Evolutionary conservation across 345 rosid genomes (phyloP).

Genomic region (Punica granatum): DNA sequence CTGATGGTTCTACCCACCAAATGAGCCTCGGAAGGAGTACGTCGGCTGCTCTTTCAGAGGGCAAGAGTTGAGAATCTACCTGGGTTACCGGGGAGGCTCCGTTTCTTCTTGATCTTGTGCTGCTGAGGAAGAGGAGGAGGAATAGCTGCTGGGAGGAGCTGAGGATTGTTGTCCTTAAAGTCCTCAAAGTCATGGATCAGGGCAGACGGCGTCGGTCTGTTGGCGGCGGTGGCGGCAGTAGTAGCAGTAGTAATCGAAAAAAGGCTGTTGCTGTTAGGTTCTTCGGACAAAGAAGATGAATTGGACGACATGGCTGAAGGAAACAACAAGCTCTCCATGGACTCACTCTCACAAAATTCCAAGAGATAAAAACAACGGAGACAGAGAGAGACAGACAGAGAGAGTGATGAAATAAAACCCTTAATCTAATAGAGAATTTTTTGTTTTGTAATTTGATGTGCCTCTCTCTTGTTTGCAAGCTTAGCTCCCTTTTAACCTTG

Average conservation of each 20-base stretch:
- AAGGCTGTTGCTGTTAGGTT: constrained; percentile 62
- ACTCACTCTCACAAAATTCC: neutral
- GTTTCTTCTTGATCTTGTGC: constrained; percentile 60
- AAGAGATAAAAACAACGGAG: constrained; percentile 3
- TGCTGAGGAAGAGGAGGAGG: constrained; percentile 35
- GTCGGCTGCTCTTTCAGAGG: neutral
- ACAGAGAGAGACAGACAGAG: neutral
- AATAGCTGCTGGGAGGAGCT: constrained; percentile 19
- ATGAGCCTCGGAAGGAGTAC: too few species aligned
- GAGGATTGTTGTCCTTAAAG: neutral
- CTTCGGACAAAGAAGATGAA: constrained; percentile 55
- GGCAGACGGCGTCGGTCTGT: constrained; percentile 9
- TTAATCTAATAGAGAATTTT: neutral
- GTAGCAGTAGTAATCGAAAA: constrained; percentile 47
- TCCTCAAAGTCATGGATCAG: constrained; percentile 8
- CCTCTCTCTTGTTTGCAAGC: neutral
- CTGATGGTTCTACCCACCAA: neutral
- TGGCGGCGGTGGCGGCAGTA: constrained; percentile 23
- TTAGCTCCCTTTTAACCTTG: constrained; percentile 3
- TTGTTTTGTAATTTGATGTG: neutral
- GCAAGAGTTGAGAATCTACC: constrained; percentile 26
- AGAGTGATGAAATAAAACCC: neutral
- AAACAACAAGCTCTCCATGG: constrained; percentile 29
- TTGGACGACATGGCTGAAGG: constrained; percentile 53
- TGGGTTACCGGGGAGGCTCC: constrained; percentile 91